Base-by-base conservation (phyloP, 805 yeast genomes). In the Pichia phayaonensis region DNA sequence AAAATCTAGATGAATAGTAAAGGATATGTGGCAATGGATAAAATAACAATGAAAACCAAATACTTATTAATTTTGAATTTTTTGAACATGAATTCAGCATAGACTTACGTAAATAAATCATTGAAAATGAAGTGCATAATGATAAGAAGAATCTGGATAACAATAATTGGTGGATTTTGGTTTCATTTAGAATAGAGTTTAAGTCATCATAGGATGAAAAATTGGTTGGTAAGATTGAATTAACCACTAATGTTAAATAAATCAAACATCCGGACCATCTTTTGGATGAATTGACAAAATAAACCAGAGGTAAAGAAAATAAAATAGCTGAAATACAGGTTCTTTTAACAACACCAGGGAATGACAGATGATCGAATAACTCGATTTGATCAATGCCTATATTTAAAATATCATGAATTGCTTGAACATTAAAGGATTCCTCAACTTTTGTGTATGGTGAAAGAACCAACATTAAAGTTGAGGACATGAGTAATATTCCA, bases 391-490 rank as follows among this genome's bases (percentile, higher is more conserved):
- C 66, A 1, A 69, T 56, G 1, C 96, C 97, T 61, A 80, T 74
- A 55, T 76, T 75, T 46, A 87, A 55, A 42, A 90, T 72, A 60
- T 92, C 97, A 61, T 90, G 90, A 41, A 88, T 72, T 0, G 97
- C 97, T 60, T 92, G 97, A 43, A 87, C 71, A 58, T 84, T 87
- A 73, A 92, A 92, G 27, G 96, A 87, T 64, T 92, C 98, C 64
- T 92, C 97, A 0, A 92, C 97, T 67, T 92, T 92, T 1, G 97
- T 84, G 66, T 71, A 88, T 0, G 97, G 97, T 0, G 96, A 45
- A 1, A 77, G 58, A 12, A 71, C 55, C 53, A 85, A 58, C 61
- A 83, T 81, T 44, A 67, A 66, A 2, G 72, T 63, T 12, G 85
- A 72, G 7, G 75, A 63, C 3, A 67, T 71, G 21, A 85, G 53